These are phyloP conservation scores for Myxozyma sirexii DNA, from an alignment of 805 yeast genomes.

Conservation along the genomic window DNA sequence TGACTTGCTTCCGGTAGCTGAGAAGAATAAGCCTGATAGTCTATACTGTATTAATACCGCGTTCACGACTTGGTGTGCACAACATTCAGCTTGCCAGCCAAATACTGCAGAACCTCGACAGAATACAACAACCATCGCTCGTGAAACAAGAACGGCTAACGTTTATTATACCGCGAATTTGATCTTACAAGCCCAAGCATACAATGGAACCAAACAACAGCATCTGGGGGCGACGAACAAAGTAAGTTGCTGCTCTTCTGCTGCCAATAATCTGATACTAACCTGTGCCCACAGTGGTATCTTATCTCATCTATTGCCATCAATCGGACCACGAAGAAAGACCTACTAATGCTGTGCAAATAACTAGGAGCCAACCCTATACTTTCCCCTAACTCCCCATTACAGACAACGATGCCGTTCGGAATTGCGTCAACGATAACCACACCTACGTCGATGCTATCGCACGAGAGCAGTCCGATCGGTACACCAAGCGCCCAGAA, in stretches of 20 bases:
- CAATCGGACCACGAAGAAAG: too few species aligned
- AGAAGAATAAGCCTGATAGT: too few species aligned
- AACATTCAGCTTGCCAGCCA: too few species aligned
- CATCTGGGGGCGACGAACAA: conserved; percentile 22
- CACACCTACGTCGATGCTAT: conserved; percentile 6
- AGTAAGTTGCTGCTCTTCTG: conserved; percentile 4
- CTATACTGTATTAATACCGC: too few species aligned
- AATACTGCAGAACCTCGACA: too few species aligned
- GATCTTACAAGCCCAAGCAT: too few species aligned
- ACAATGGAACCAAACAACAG: conserved; percentile 17
- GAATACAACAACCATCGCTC: too few species aligned
- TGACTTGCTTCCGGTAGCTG: too few species aligned
- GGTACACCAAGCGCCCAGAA: conserved; percentile 2
- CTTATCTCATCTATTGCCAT: not conserved
- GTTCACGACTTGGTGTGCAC: too few species aligned
- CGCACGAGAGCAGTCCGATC: conserved; percentile 9
- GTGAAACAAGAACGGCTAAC: too few species aligned
- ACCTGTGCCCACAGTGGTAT: not conserved
- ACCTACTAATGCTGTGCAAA: too few species aligned
- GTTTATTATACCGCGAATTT: not conserved
- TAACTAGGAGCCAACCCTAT: conserved; percentile 20
- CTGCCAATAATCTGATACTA: not conserved
- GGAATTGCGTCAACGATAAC: not conserved
- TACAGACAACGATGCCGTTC: conserved; percentile 8
- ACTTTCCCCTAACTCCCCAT: conserved; percentile 1